Conservation (phyloP, 805 yeast genomes). For the Tetrapisispora fleetii region DNA sequence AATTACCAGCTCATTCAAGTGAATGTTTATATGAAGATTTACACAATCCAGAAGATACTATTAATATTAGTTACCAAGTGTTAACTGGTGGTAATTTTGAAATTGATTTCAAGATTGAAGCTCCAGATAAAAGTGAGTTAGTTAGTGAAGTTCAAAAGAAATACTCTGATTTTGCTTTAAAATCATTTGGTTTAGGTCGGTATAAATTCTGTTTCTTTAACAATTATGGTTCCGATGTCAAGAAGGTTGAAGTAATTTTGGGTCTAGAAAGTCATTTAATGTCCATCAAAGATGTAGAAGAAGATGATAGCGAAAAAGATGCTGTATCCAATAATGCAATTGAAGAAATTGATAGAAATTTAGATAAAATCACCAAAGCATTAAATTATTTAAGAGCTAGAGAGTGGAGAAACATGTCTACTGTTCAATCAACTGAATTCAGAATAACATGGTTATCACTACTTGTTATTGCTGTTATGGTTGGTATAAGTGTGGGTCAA, state of each 20-base stretch:
- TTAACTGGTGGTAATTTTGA: slow-evolving; percentile 61
- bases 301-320: slow-evolving; percentile 36
- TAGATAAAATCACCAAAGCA: slow-evolving; percentile 47
- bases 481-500: slow-evolving; percentile 66
- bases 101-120: slow-evolving; percentile 50
- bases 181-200: slow-evolving; percentile 49
- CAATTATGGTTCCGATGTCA: slow-evolving; percentile 53
- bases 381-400: slow-evolving; percentile 88
- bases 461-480: slow-evolving; percentile 61
- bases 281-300: slow-evolving; percentile 24
- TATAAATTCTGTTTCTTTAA: slow-evolving; percentile 59
- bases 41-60: slow-evolving; percentile 29
- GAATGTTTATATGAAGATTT: slow-evolving; percentile 36
- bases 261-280: slow-evolving; percentile 35
- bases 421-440: slow-evolving; percentile 70
- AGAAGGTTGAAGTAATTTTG: slow-evolving; percentile 55
- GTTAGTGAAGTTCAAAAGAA: slow-evolving; percentile 46
- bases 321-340: slow-evolving; percentile 45
- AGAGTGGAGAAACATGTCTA: slow-evolving; percentile 92
- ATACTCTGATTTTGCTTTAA: slow-evolving; percentile 53
- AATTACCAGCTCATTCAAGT: slow-evolving; percentile 34
- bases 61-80: slow-evolving; percentile 40
- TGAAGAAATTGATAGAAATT: slow-evolving; percentile 48
- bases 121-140: slow-evolving; percentile 42
- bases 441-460: slow-evolving; percentile 71